phyloP scores from a whole-genome alignment of 352 stramenopile genomes.

The Phytopythium boreale region DNA sequence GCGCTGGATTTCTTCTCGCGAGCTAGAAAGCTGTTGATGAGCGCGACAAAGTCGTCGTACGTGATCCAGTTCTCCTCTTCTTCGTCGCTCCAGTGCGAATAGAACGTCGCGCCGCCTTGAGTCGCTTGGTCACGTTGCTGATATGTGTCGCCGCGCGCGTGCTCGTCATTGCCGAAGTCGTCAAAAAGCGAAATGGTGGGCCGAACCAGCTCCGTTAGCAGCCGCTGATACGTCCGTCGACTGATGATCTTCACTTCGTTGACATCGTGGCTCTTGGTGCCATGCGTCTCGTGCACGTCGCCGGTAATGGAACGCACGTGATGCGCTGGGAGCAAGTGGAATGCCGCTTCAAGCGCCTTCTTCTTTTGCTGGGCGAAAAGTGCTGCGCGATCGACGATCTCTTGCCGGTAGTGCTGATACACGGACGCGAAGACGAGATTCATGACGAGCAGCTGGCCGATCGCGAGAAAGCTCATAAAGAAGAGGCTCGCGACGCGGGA shows the following conservation, averaged over 20 bases:
- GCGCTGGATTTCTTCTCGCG: conserved; percentile 16
- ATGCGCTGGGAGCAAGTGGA: conserved; percentile 31
- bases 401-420: conserved; percentile 63
- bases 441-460: conserved; percentile 77
- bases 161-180: conserved; percentile 3
- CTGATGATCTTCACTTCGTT: conserved; percentile 25
- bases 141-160: neutral
- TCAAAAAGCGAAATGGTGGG: conserved; percentile 32
- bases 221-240: conserved; percentile 20
- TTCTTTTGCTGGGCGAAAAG: conserved; percentile 30
- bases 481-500: conserved; percentile 45
- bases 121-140: conserved; percentile 3
- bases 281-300: neutral
- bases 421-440: conserved; percentile 77
- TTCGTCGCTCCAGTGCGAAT: conserved; percentile 10
- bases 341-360: conserved; percentile 49
- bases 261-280: neutral
- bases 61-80: conserved; percentile 17
- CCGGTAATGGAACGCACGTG: conserved; percentile 1
- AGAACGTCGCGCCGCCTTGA: neutral
- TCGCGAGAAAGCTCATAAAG: conserved; percentile 68
- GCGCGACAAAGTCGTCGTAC: conserved; percentile 24
- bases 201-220: conserved; percentile 24
- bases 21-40: conserved; percentile 27
- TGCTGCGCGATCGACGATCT: conserved; percentile 27